Conservation (phyloP, 2,329 filamentous ascomycete species). For the Aspergillus luchuensis region DNA sequence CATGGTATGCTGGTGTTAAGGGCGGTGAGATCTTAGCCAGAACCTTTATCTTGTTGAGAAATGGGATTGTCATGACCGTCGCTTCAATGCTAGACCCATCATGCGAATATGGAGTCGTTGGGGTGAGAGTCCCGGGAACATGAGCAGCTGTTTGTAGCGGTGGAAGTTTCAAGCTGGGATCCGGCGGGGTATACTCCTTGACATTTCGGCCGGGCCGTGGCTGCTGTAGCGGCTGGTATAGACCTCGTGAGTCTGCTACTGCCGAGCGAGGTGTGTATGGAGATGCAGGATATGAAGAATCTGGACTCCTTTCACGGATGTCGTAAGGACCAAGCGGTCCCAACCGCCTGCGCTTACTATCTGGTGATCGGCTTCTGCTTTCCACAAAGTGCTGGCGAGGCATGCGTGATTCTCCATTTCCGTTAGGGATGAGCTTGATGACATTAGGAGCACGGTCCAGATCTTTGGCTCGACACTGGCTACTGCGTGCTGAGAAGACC, state of each 20-base stretch:
- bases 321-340: conserved; percentile 48
- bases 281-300: conserved; percentile 47
- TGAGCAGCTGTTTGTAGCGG: conserved; percentile 52
- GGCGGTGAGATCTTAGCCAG: conserved; percentile 75
- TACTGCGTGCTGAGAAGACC: conserved; percentile 23
- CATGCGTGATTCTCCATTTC: conserved; percentile 25
- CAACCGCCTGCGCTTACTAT: conserved; percentile 65
- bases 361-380: conserved; percentile 51
- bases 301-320: conserved; percentile 40
- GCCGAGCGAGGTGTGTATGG: conserved; percentile 49
- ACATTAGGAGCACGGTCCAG: conserved; percentile 27
- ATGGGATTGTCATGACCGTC: conserved; percentile 74
- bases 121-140: conserved; percentile 21
- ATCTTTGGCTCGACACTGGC: conserved; percentile 28
- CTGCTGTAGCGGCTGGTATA: conserved; percentile 57
- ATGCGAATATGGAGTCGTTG: conserved; percentile 31
- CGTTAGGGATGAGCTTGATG: conserved; percentile 24
- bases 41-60: conserved; percentile 73
- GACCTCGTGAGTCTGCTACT: conserved; percentile 32
- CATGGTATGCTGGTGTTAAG: conserved; percentile 45
- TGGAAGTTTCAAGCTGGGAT: conserved; percentile 55
- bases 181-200: conserved; percentile 41
- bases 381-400: conserved; percentile 34
- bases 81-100: conserved; percentile 60
- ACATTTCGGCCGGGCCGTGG: conserved; percentile 47